Evolutionary conservation across 169 alveolate species (phyloP).

Genomic region (Besnoitia besnoiti): DNA sequence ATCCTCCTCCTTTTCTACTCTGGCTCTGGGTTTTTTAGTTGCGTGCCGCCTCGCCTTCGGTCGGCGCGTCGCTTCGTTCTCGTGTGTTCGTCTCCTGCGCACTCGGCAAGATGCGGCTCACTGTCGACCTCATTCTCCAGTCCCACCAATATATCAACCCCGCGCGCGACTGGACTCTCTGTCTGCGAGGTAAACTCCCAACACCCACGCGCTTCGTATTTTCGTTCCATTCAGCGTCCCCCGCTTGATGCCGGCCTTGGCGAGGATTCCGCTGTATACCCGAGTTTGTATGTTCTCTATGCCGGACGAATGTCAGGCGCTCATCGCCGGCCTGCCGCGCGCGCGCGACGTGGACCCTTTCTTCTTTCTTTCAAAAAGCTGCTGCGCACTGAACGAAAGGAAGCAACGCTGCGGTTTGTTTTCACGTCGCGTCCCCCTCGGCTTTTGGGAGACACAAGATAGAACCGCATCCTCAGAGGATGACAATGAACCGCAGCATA

Average conservation of each 20-base stretch:
- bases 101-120: slow-evolving; percentile 72
- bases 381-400: no score
- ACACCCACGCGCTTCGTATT: not conserved
- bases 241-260: not conserved
- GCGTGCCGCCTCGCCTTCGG: not conserved
- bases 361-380: no score
- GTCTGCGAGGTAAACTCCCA: slow-evolving; percentile 72
- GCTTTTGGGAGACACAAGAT: no score
- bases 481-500: no score
- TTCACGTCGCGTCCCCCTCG: no score
- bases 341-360: no score
- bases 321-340: not conserved
- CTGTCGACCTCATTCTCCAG: slow-evolving; percentile 74
- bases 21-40: not conserved
- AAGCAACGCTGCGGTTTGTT: no score
- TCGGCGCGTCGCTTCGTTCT: not conserved
- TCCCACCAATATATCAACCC: slow-evolving; percentile 74
- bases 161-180: slow-evolving; percentile 71
- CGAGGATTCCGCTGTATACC: slow-evolving; percentile 38
- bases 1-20: not conserved
- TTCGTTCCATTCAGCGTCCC: not conserved
- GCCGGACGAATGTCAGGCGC: not conserved
- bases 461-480: no score
- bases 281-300: not conserved
- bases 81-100: not conserved